phyloP scores from a whole-genome alignment of 176 grass and related monocot genomes.

The Oryza glaberrima region DNA sequence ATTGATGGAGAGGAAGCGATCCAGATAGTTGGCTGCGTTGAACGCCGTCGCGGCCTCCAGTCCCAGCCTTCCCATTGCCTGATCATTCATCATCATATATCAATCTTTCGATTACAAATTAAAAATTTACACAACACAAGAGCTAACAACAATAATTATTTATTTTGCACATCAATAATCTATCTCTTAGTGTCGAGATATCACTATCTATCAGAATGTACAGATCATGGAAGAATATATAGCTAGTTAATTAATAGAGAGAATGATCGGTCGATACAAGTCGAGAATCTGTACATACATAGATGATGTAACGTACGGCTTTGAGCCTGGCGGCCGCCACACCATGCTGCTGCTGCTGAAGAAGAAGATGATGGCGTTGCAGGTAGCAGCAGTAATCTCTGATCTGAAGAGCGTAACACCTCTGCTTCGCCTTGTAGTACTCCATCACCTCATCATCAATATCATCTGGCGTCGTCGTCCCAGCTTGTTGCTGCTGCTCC shows the following conservation, averaged over 20 bases:
- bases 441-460: not conserved
- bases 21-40: constrained; percentile 77
- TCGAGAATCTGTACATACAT: constrained; percentile 40
- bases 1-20: constrained; percentile 82
- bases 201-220: not conserved
- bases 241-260: not conserved
- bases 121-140: not conserved
- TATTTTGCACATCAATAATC: not conserved
- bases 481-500: not conserved
- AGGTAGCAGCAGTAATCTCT: constrained; percentile 35
- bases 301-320: constrained; percentile 63
- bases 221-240: too few relatives aligned
- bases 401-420: not conserved
- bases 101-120: not conserved
- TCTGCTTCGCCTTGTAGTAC: not conserved
- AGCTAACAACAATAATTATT: not conserved
- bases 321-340: constrained; percentile 50
- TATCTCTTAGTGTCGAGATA: too few relatives aligned
- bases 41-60: constrained; percentile 48
- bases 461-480: not conserved
- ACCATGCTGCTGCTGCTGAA: not conserved
- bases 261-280: not conserved
- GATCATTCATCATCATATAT: not conserved
- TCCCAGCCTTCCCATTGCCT: constrained; percentile 57
- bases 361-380: not conserved